Evolutionary conservation across 371 early-diverging fungal species (phyloP), one percentile per base, ranked within the genome.

Genomic region (Zychaea mexicana): DNA sequence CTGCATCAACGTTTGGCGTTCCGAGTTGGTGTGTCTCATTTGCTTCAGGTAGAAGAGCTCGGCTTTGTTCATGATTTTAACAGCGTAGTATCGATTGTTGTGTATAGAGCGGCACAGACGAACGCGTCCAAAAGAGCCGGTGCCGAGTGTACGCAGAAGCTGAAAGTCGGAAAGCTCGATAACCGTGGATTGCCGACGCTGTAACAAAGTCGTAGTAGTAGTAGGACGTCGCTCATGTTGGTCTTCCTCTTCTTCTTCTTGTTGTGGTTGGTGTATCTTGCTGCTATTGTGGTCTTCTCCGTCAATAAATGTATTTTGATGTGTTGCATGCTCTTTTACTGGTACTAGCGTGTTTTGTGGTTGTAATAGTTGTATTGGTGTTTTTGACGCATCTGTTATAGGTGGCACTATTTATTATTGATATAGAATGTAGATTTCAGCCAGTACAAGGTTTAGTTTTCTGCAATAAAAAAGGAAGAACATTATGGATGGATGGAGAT

Each of bases 31-130:
- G 60, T 92, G 93, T 32, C 85, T 85, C 22, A 92, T 85, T 69
- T 93, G 96, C 33, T 90, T 88, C 13, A 90, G 82, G 45, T 88
- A 87, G 30, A 96, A 92, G 55, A 98, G 89, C 70, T 92, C 90
- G n/a, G 86, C 81, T 76, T 99, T 98, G 57, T 82, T 83, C 42
- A 97, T 72, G 56, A 94, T 93, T 77, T 99, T 99, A 85, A 99
- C 91, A n/a, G 98, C 98, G 73, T 96, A 96, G 71, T 92, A 91
- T 33, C 92, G 86, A 9, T 65, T 49, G 22, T 71, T 71, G n/a
- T 52, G 39, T 2, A 74, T 82, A 30, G 71, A 72, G 60, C 73
- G 67, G 3, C 76, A 73, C 45, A 89, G 72, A 62, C 87, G 85
- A 3, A 90, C 90, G 17, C 88, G 68, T 1, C 88, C 88, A 73